Conservation (phyloP, 2,329 filamentous ascomycete species). For the Fusarium sp. region DNA sequence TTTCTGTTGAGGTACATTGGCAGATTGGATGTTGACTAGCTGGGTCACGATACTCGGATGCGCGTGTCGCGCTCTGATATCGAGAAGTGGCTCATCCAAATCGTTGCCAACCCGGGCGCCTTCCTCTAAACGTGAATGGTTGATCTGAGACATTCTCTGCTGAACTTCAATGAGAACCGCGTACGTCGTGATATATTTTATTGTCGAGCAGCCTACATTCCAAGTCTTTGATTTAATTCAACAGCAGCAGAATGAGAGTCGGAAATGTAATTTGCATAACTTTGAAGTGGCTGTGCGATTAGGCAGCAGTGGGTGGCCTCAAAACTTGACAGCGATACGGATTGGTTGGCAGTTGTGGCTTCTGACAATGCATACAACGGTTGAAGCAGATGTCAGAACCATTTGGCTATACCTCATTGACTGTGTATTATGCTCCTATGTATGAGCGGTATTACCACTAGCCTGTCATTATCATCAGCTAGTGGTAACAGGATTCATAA, state of each 20-base stretch:
- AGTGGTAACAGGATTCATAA: too few species aligned
- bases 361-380: too few species aligned
- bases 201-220: too few species aligned
- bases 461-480: too few species aligned
- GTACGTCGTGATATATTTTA: too few species aligned
- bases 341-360: not conserved
- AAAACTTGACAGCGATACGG: accelerated
- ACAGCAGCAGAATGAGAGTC: too few species aligned
- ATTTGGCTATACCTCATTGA: too few species aligned
- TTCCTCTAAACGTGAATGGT: too few species aligned
- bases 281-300: not conserved
- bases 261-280: not conserved
- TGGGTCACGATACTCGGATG: not conserved
- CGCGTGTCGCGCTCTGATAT: not conserved
- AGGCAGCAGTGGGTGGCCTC: not conserved
- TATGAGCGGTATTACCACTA: too few species aligned
- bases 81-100: not conserved
- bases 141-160: not conserved
- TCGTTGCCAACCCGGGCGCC: not conserved
- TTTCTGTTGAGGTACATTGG: not conserved
- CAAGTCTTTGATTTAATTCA: too few species aligned
- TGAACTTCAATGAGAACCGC: not conserved
- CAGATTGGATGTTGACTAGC: not conserved
- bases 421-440: too few species aligned
- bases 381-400: too few species aligned